phyloP scores from a whole-genome alignment of 148 eudicot genomes.

The Vaccinium myrtillus region DNA sequence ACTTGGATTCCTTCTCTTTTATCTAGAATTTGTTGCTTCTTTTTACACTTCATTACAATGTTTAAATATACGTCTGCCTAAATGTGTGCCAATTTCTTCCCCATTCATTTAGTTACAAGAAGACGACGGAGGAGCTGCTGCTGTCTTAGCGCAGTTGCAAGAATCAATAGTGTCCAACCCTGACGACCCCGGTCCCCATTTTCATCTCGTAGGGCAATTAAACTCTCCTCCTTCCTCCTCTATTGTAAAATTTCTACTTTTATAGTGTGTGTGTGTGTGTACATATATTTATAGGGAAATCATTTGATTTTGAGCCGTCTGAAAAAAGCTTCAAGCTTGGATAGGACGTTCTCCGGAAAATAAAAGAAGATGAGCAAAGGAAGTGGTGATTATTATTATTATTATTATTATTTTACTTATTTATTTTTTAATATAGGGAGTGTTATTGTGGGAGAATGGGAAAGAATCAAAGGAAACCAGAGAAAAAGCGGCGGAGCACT shows the following conservation, averaged over 20 bases:
- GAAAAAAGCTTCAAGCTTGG: not conserved
- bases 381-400: not conserved
- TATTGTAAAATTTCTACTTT: not conserved
- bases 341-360: not conserved
- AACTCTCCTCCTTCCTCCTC: not conserved
- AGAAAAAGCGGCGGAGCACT: constrained; percentile 80
- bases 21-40: not conserved
- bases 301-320: not conserved
- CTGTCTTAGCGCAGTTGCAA: constrained; percentile 30
- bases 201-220: constrained; percentile 45
- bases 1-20: not conserved
- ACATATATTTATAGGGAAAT: not conserved
- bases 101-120: constrained; percentile 8
- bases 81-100: not conserved
- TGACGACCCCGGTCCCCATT: constrained; percentile 56
- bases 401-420: not conserved
- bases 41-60: not conserved
- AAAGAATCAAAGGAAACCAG: constrained; percentile 34
- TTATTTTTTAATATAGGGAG: constrained; percentile 44
- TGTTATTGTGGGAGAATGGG: constrained; percentile 67
- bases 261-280: not conserved
- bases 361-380: not conserved
- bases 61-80: not conserved
- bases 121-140: constrained; percentile 27
- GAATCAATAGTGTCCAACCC: constrained; percentile 55